Evolutionary conservation across 805 yeast species (phyloP), one percentile per base, ranked within the genome.

Genomic region (Candida endomychidarum): DNA sequence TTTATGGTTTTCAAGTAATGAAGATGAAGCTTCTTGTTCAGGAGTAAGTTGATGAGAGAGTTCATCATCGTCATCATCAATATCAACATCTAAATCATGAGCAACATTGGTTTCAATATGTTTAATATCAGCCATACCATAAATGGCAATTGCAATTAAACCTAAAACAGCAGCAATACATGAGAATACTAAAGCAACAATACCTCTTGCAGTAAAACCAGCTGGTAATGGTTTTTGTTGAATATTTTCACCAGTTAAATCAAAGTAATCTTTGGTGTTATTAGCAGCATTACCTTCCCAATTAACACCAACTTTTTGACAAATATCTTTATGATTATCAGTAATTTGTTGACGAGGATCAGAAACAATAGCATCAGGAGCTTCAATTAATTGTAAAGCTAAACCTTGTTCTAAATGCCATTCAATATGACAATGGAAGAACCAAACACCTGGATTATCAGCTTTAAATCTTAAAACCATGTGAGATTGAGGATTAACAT

Each of bases 141-240:
- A 93, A 61, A 81, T 54, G 35, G 84, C 75, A 56, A 93, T 86
- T 50, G 83, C 75, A 41, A 67, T 70, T 65, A 90, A 68, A 63
- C 99, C 99, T 14, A 87, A 64, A 47, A 87, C 58, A 57, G 93
- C 99, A 36, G 96, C 78, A 52, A 91, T 56, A 72, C 86, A 78
- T 5, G 96, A 87, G 74, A 93, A 91, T 14, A 84, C 91, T 63
- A 93, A 70, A 9, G 98, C 98, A 39, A 91, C 95, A 60, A 84
- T 82, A 72, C 99, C 99, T 59, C 84, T 81, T 42, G 95, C 86
- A 37, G 98, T 91, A 78, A 93, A 93, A 14, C 97, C 97, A 32
- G 73, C 58, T 33, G 98, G 98, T 54, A 93, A 75, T 29, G 65
- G 52, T 48, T 70, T 68, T 23, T 49, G 69, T 68, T 90, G 97